phyloP scores from a whole-genome alignment of 2,329 filamentous ascomycete species.

The Claviceps fusiformis region DNA sequence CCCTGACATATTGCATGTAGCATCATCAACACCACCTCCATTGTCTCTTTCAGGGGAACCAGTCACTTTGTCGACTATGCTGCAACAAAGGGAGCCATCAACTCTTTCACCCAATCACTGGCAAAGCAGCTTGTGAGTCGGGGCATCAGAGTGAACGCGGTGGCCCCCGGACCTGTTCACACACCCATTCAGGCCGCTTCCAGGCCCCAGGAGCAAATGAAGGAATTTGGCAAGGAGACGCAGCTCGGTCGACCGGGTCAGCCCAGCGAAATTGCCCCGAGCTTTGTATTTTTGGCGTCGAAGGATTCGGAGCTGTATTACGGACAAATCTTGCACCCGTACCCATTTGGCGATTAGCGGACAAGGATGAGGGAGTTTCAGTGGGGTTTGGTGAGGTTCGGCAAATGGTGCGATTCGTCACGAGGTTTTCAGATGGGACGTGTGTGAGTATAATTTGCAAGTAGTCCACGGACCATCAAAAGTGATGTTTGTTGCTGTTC shows the following conservation, averaged over 20 bases:
- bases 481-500: too few species aligned
- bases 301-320: conserved; percentile 26
- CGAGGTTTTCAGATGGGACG: too few species aligned
- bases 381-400: too few species aligned
- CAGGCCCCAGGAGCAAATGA: conserved; percentile 29
- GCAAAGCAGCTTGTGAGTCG: conserved; percentile 38
- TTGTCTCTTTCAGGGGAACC: conserved; percentile 40
- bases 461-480: too few species aligned
- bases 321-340: conserved; percentile 26
- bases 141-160: conserved; percentile 41
- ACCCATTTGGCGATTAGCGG: conserved; percentile 24
- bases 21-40: conserved; percentile 44
- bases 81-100: conserved; percentile 44
- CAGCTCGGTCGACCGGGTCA: conserved; percentile 26
- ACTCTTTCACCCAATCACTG: conserved; percentile 39
- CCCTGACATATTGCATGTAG: conserved; percentile 12
- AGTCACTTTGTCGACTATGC: conserved; percentile 38
- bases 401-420: too few species aligned
- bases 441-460: too few species aligned
- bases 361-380: too few species aligned
- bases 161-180: conserved; percentile 29
- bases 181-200: conserved; percentile 30
- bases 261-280: conserved; percentile 18
- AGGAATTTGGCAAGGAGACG: conserved; percentile 25
- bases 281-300: conserved; percentile 21